Conservation (phyloP, 1,139 yeast genomes). For the Blastobotrys serpentis region DNA sequence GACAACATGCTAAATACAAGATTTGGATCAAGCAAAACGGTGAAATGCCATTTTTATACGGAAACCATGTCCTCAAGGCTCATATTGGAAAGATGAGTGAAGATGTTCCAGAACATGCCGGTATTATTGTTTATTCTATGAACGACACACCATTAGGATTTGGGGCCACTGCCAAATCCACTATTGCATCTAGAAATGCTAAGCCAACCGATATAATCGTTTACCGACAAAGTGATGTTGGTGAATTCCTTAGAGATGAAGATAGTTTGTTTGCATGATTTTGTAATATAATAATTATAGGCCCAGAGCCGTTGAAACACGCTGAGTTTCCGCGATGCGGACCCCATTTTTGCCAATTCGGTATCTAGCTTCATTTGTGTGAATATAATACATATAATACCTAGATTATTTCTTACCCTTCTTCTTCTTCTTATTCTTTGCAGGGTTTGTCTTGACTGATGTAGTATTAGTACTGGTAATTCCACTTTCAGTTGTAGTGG, state of each 20-base stretch:
- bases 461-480: slow-evolving; percentile 29
- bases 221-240: slow-evolving; percentile 96
- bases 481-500: slow-evolving; percentile 48
- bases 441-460: slow-evolving; percentile 24
- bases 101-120: slow-evolving; percentile 97
- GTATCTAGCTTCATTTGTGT: too few species aligned
- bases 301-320: too few species aligned
- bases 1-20: slow-evolving; percentile 88
- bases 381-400: too few species aligned
- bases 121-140: slow-evolving; percentile 89
- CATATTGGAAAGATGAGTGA: slow-evolving; percentile 96
- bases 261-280: slow-evolving; percentile 85
- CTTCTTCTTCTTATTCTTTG: slow-evolving; percentile 47
- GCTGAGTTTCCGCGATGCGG: too few species aligned
- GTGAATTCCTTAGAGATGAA: slow-evolving; percentile 97
- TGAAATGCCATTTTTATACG: slow-evolving; percentile 97
- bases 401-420: slow-evolving; percentile 46
- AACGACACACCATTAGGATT: slow-evolving; percentile 91
- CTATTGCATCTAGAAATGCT: slow-evolving; percentile 81
- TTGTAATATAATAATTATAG: slow-evolving; percentile 3
- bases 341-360: too few species aligned
- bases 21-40: slow-evolving; percentile 97
- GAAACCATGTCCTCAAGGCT: slow-evolving; percentile 94
- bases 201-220: slow-evolving; percentile 95
- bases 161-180: slow-evolving; percentile 91